Percentiles rank a stretch among this genome's conserved stretches.
Conservation (phyloP, 2,329 filamentous ascomycete species). For the Colletotrichum incanum region DNA sequence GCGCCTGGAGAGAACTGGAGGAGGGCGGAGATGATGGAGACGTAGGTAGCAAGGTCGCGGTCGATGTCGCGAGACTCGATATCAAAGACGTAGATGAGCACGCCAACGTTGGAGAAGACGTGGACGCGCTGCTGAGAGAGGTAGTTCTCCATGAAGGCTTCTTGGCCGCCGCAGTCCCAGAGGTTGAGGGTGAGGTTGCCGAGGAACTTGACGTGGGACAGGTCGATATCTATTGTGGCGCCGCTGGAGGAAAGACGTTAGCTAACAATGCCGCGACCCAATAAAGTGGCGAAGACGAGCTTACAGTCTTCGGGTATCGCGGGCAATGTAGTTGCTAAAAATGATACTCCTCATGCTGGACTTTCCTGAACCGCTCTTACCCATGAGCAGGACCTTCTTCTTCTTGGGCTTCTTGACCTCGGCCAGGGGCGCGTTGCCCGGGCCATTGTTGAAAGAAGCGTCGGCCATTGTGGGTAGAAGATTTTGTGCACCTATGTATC, state of each 20-base stretch:
- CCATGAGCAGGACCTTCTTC: constrained; percentile 91
- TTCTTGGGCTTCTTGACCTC: constrained; percentile 82
- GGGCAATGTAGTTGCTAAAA: constrained; percentile 98
- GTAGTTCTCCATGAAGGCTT: constrained; percentile 99
- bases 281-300: constrained; percentile 45
- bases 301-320: constrained; percentile 89
- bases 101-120: constrained; percentile 96
- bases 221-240: constrained; percentile 97
- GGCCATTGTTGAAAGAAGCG: constrained; percentile 14
- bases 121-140: constrained; percentile 95
- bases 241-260: constrained; percentile 64
- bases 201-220: constrained; percentile 98
- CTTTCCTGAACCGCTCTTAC: constrained; percentile 97
- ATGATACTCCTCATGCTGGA: constrained; percentile 99
- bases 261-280: not conserved
- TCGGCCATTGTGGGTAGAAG: constrained; percentile 18
- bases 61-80: constrained; percentile 97
- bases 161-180: constrained; percentile 99
- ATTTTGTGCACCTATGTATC: not conserved
- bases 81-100: constrained; percentile 99
- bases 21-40: constrained; percentile 89
- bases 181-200: constrained; percentile 97
- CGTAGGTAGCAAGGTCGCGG: constrained; percentile 92
- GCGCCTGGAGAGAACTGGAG: constrained; percentile 86
- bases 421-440: constrained; percentile 32